Base-by-base conservation (phyloP, 192 early-diverging fungal species). In the Coemansia sp. region DNA sequence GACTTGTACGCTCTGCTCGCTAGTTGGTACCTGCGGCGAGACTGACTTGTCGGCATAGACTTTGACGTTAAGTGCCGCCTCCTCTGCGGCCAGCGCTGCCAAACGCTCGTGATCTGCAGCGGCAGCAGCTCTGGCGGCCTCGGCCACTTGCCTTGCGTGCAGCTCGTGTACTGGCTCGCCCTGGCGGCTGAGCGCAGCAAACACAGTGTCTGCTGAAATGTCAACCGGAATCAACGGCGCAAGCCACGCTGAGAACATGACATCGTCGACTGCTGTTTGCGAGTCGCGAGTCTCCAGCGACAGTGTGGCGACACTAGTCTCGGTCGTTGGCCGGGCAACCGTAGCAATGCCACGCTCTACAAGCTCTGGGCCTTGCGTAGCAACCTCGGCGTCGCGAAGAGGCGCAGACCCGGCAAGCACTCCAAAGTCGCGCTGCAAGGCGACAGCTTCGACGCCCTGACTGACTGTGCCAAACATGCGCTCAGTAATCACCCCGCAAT, bases 101-200 rank as follows among this genome's bases (percentile, higher is more conserved):
- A 73, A 57, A 7, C 62, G 67, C 71, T 63, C 71, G 7, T 68
- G 66, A 33, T 80, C 78, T 1, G 67, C 76, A 1, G 35, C 63
- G 6, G 73, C 74, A 4, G 62, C 79, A 6, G 79, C 69, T 19
- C 74, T 44, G 2, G 74, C 64, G 43, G 68, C 55, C 30, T 76
- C 75, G 3, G 67, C 79, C 0, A 63, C 63, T 49, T 74, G 74
- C 26, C 58, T 39, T 3, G 67, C 63, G 52, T 70, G 46, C n/a
- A 74, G 66, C 62, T 82, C 75, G 49, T 76, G 70, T 4, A 82
- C 63, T 6, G 80, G 72, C 46, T 73, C 75, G 35, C 80, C 75
- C 40, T 58, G 46, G 19, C 80, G 68, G 39, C 53, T 58, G 2
- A 82, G 80, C n/a, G 80, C 71, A 6, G 71, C 63, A 19, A 82